Evolutionary conservation across 2,329 filamentous ascomycete genomes (phyloP).

Genomic region (Fusarium incarnatum): DNA sequence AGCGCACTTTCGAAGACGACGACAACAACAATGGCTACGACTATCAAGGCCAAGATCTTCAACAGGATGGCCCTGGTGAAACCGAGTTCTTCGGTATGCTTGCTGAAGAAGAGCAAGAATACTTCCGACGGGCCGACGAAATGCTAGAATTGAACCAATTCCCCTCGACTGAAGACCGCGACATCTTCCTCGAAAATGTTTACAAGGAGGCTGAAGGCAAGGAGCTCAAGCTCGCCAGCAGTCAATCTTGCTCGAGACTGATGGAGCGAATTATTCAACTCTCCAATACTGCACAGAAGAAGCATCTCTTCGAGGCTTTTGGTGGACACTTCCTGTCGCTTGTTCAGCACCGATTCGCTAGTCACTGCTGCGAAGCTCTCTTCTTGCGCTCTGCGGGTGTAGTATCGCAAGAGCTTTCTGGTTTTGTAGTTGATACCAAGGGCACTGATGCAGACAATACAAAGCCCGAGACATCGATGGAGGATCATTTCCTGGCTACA

Average conservation of each 20-base stretch:
- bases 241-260: constrained; percentile 92
- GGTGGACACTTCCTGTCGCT: constrained; percentile 87
- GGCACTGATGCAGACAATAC: constrained; percentile 58
- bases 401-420: constrained; percentile 78
- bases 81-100: constrained; percentile 93
- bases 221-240: constrained; percentile 95
- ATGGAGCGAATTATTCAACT: constrained; percentile 92
- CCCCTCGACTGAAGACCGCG: constrained; percentile 76
- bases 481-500: constrained; percentile 84
- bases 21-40: constrained; percentile 38
- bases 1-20: constrained; percentile 43
- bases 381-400: constrained; percentile 85
- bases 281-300: constrained; percentile 83
- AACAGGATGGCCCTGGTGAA: constrained; percentile 57
- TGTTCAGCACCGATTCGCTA: constrained; percentile 94
- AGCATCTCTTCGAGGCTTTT: constrained; percentile 87
- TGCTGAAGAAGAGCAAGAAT: constrained; percentile 92
- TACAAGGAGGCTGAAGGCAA: constrained; percentile 90
- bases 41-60: constrained; percentile 39
- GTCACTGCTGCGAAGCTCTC: constrained; percentile 95
- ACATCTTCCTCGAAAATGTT: constrained; percentile 81
- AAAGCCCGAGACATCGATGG: constrained; percentile 74
- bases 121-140: constrained; percentile 91
- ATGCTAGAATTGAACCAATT: constrained; percentile 93
- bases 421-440: constrained; percentile 57